Percentiles rank a stretch among this genome's conserved stretches.
These are phyloP conservation scores for Epichloe festucae DNA, from an alignment of 2,329 filamentous ascomycete genomes.

Conservation along the genomic window DNA sequence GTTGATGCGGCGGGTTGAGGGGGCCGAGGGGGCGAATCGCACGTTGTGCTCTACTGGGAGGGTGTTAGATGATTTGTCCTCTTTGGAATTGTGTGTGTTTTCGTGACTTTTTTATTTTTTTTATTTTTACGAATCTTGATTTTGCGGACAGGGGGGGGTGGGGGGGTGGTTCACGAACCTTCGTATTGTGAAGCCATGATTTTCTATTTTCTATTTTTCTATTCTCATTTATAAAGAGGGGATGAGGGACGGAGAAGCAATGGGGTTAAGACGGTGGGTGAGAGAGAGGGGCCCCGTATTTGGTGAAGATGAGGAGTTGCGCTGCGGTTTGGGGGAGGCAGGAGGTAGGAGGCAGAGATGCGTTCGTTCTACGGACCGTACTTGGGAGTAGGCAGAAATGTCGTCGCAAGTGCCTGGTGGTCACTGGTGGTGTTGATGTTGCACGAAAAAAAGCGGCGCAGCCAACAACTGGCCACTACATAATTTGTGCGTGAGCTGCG, in stretches of 20 bases:
- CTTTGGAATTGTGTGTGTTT: too few relatives aligned
- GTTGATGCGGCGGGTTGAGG: conserved; percentile 40
- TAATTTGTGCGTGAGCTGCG: neutral
- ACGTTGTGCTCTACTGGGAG: conserved; percentile 51
- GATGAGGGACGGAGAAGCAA: neutral
- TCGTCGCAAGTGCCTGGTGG: neutral
- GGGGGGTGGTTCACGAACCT: conserved; percentile 18
- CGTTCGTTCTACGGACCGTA: too few relatives aligned
- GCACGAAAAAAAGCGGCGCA: too few relatives aligned
- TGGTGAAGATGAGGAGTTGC: neutral
- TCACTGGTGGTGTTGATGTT: neutral
- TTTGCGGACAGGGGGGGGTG: neutral
- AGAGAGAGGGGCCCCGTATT: too few relatives aligned
- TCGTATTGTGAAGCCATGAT: conserved; percentile 43
- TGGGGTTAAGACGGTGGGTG: neutral
- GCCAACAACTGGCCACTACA: too few relatives aligned
- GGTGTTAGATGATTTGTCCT: neutral
- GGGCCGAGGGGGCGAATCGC: conserved; percentile 27
- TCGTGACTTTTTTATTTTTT: neutral
- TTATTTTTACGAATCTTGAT: neutral
- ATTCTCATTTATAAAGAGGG: neutral
- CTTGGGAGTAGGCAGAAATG: neutral
- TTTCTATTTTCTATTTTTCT: too few relatives aligned
- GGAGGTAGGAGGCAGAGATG: too few relatives aligned
- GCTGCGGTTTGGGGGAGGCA: neutral